phyloP scores from a whole-genome alignment of 306 rosid genomes.

The Luffa aegyptiaca region DNA sequence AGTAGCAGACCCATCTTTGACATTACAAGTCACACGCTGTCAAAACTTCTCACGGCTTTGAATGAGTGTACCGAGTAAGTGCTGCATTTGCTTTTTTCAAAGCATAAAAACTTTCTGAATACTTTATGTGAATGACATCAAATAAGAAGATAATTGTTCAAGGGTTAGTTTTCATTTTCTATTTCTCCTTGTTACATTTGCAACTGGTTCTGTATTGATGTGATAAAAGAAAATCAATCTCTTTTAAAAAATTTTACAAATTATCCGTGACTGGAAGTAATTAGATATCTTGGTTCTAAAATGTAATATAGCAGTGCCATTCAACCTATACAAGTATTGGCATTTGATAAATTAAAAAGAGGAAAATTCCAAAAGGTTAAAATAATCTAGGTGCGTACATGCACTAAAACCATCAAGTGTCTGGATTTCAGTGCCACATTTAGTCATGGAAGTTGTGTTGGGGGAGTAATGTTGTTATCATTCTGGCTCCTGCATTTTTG shows the following conservation, averaged over 20 bases:
- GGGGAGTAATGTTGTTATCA: neutral
- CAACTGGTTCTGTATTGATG: neutral
- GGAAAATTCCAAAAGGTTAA: neutral
- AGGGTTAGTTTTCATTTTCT: conserved; percentile 42
- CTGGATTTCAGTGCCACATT: neutral
- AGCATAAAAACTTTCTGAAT: neutral
- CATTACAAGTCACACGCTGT: conserved; percentile 70
- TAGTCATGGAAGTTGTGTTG: neutral
- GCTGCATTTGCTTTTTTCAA: neutral
- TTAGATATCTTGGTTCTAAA: neutral
- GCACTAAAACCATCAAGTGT: neutral
- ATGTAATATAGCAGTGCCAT: neutral
- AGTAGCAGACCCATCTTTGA: conserved; percentile 84
- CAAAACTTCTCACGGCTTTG: conserved; percentile 97
- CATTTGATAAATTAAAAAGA: neutral
- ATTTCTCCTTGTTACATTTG: neutral
- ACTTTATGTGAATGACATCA: neutral
- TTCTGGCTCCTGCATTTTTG: neutral
- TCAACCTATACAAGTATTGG: neutral
- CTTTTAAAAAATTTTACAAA: neutral
- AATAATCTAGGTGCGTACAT: neutral
- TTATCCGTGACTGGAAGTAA: neutral
- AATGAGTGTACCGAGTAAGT: conserved; percentile 99
- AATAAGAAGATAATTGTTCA: conserved; percentile 60
- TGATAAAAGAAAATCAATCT: neutral